Evolutionary conservation across 768 basidiomycete species (phyloP), one percentile per base, ranked within the genome.

Genomic region (Inosperma sp.): DNA sequence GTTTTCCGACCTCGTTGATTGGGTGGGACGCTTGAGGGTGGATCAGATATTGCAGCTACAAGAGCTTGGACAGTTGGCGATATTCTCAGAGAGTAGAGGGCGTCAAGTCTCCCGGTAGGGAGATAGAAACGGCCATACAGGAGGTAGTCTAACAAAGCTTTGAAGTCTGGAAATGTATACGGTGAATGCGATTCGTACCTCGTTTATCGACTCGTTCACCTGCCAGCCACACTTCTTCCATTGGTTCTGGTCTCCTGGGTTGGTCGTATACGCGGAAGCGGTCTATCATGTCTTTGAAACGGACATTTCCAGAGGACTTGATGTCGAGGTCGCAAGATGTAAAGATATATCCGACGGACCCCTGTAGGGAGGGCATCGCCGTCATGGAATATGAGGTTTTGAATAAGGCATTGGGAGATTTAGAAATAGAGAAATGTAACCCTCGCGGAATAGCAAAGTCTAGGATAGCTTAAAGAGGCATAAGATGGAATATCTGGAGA

Each of bases 331-430:
- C 80, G 61, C 88, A 92, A 7, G 92, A 92, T 1, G 88, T 89
- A 65, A 94, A 95, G 51, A 96, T 88, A 62, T 96, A 97, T 39
- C 90, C 90, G 33, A 97, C 76, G 2, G 91, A 92, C 21, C 95
- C 95, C 56, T 92, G 90, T 56, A 97, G 74, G 7, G 91, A 90
- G 1, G 93, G 93, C 72, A 97, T 80, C 8, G 93, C 91, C 51
- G 89, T 93, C 77, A 96, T 88, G 5, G 90, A 84, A 67, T 94
- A 93, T 1, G 89, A 89, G 1, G 91, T 93, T 67, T 82, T 88
- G 71, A 96, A 95, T 37, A 89, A 68, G 0, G 84, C 73, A 66
- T 94, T 94, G 3, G 94, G 93, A 5, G 90, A 84, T 61, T 96
- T 95, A 46, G 83, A 94, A 52, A 86, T 80, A 29, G 80, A 88